Conservation (phyloP, 2,329 filamentous ascomycete species). For the Aspergillus candidus region DNA sequence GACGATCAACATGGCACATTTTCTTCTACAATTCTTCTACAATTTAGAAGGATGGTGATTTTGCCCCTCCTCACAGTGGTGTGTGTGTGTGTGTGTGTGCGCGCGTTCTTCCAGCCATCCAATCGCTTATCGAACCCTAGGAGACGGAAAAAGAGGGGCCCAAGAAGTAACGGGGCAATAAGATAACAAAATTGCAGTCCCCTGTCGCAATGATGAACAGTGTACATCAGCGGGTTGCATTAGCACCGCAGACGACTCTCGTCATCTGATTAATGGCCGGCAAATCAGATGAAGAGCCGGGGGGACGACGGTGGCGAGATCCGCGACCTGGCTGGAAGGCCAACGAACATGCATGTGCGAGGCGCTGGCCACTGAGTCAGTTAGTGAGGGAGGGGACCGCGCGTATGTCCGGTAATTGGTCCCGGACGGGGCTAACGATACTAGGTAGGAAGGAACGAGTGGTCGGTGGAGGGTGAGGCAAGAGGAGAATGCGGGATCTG, state of each 20-base stretch:
- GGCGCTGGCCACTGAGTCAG: slow-evolving; percentile 1
- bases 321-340: slow-evolving; percentile 7
- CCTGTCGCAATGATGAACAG: slow-evolving; percentile 8
- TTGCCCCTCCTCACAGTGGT: background rate
- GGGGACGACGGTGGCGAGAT: slow-evolving; percentile 8
- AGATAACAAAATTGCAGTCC: background rate
- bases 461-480: background rate
- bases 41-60: no score
- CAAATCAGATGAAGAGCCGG: slow-evolving; percentile 10
- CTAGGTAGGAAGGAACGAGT: slow-evolving; percentile 5
- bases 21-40: no score
- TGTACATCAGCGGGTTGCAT: slow-evolving; percentile 10
- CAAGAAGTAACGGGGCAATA: background rate
- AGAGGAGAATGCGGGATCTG: background rate
- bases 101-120: background rate
- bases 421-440: background rate
- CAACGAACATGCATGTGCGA: slow-evolving; percentile 5
- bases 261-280: slow-evolving; percentile 12
- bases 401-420: slow-evolving; percentile 1
- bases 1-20: no score
- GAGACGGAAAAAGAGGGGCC: background rate
- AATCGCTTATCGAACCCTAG: slow-evolving; percentile 5
- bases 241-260: slow-evolving; percentile 13
- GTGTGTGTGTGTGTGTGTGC: no score
- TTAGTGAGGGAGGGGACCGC: slow-evolving; percentile 2